These are phyloP conservation scores for Dendrothele bispora DNA, from an alignment of 768 basidiomycete species.

Conservation along the genomic window DNA sequence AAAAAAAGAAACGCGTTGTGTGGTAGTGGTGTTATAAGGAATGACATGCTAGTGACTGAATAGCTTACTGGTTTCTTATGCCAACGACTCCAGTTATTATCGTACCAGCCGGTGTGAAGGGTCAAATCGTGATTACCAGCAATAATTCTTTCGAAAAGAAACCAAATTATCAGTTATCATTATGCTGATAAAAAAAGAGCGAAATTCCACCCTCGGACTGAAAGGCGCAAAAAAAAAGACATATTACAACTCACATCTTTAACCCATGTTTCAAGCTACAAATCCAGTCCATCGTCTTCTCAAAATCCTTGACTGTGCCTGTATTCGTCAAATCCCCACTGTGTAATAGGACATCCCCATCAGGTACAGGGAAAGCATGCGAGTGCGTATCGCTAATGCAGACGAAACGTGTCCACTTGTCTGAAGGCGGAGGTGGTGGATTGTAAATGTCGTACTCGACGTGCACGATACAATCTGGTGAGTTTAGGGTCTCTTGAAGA, in stretches of 20 bases:
- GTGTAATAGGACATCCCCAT: slow-evolving; percentile 67
- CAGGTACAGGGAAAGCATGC: slow-evolving; percentile 44
- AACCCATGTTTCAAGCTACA: slow-evolving; percentile 51
- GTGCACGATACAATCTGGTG: slow-evolving; percentile 31
- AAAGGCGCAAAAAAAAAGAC: neutral
- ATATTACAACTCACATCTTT: slow-evolving; percentile 48
- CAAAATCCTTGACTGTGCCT: slow-evolving; percentile 46
- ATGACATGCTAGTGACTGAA: slow-evolving; percentile 1
- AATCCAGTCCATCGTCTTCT: slow-evolving; percentile 58
- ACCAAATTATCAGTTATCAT: neutral
- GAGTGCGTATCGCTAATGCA: slow-evolving; percentile 63
- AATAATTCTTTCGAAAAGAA: slow-evolving; percentile 44
- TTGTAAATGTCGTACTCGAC: slow-evolving; percentile 32
- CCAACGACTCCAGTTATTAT: slow-evolving; percentile 28
- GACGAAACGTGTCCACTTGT: slow-evolving; percentile 55
- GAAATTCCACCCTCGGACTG: neutral
- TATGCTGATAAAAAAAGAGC: neutral
- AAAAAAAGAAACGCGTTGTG: too few species aligned
- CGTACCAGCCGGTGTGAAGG: slow-evolving; percentile 42
- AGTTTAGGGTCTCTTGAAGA: slow-evolving; percentile 16
- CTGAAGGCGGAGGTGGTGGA: slow-evolving; percentile 32
- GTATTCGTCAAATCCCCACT: slow-evolving; percentile 60
- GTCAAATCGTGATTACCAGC: slow-evolving; percentile 72
- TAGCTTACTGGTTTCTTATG: slow-evolving; percentile 29
- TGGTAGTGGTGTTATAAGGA: neutral